phyloP scores from a whole-genome alignment of 2,329 filamentous ascomycete genomes.

The Aspergillus novofumigatus region DNA sequence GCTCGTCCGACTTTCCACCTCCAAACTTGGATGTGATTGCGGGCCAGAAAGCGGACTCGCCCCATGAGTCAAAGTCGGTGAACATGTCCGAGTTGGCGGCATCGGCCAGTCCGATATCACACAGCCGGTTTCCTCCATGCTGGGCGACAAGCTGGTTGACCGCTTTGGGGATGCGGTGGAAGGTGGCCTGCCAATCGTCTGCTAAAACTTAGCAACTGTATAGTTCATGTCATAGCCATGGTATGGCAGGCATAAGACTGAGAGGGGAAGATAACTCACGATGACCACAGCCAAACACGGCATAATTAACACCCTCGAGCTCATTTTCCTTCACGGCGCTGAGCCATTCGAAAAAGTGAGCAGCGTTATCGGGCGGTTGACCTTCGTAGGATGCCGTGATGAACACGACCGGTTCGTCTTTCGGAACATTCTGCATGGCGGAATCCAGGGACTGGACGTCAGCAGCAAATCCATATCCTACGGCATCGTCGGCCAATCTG shows the following conservation, averaged over 20 bases:
- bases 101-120: constrained; percentile 54
- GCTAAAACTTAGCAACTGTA: constrained; percentile 24
- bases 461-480: constrained; percentile 56
- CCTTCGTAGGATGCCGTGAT: constrained; percentile 72
- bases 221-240: constrained; percentile 6
- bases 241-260: too few relatives aligned
- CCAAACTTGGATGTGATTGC: constrained; percentile 44
- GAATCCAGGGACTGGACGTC: constrained; percentile 57
- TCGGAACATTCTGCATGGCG: constrained; percentile 58
- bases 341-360: constrained; percentile 65
- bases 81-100: constrained; percentile 63
- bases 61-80: constrained; percentile 64
- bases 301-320: constrained; percentile 57
- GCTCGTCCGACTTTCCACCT: constrained; percentile 12
- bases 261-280: constrained; percentile 19
- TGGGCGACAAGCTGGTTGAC: constrained; percentile 54
- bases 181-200: constrained; percentile 53
- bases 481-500: constrained; percentile 57
- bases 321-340: constrained; percentile 49
- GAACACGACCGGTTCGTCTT: constrained; percentile 59
- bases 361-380: constrained; percentile 68
- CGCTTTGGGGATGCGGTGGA: constrained; percentile 62
- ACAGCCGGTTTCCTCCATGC: constrained; percentile 48
- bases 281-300: constrained; percentile 67
- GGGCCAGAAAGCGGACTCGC: constrained; percentile 55